Percentiles rank a stretch among this genome's conserved stretches.
phyloP scores from a whole-genome alignment of 2,329 filamentous ascomycete species.

The Apiospora rasikravindrae region DNA sequence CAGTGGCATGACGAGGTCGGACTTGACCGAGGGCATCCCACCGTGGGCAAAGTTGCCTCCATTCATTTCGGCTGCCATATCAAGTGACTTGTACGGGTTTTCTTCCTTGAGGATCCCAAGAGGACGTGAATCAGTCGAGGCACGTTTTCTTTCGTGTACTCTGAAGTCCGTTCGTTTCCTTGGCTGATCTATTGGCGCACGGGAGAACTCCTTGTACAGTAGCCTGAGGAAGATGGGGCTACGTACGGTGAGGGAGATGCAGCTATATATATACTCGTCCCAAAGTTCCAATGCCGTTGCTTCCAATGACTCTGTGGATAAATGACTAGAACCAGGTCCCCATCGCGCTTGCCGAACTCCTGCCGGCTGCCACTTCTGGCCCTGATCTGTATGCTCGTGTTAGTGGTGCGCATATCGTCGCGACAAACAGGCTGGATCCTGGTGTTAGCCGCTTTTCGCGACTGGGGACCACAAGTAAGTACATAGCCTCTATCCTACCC shows the following conservation, averaged over 20 bases:
- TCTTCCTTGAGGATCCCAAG: neutral
- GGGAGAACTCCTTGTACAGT: neutral
- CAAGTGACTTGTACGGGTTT: constrained; percentile 21
- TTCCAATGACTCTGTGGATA: constrained; percentile 3
- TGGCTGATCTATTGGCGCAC: neutral
- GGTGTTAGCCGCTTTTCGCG: constrained; percentile 7
- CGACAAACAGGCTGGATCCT: constrained; percentile 1
- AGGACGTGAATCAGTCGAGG: neutral
- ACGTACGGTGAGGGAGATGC: neutral
- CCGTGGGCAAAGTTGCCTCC: constrained; percentile 62
- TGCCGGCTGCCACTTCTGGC: neutral
- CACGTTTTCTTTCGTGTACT: neutral
- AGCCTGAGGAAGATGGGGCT: neutral
- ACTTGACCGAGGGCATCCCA: constrained; percentile 54
- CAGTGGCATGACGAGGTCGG: constrained; percentile 63
- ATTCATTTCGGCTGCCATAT: constrained; percentile 46
- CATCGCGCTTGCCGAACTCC: constrained; percentile 10
- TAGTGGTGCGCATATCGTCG: constrained; percentile 9
- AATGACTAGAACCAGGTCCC: constrained; percentile 4
- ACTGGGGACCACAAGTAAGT: neutral
- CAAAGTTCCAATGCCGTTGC: neutral
- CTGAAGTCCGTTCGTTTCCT: neutral
- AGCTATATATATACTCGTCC: constrained; percentile 2
- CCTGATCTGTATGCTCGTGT: neutral
- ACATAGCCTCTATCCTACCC: neutral